These are phyloP conservation scores for Alectoria sarmentosa DNA, from an alignment of 495 filamentous ascomycete species.

Conservation along the genomic window DNA sequence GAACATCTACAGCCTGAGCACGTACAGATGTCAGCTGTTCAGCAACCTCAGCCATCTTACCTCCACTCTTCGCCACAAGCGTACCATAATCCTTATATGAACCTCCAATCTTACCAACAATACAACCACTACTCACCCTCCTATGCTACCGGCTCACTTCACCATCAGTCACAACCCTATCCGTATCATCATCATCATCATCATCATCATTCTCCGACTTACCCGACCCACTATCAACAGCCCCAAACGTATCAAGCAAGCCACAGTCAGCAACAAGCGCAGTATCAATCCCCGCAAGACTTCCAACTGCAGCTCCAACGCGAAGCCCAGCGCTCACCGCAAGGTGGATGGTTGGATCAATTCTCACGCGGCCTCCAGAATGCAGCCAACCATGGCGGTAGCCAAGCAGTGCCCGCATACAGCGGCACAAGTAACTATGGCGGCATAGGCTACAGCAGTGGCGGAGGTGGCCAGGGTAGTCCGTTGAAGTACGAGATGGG, in stretches of 20 bases:
- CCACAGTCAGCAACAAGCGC: slow-evolving; percentile 9
- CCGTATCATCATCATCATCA: slow-evolving; percentile 9
- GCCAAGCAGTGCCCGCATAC: neutral
- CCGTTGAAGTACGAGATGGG: slow-evolving; percentile 24
- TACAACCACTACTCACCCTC: slow-evolving; percentile 15
- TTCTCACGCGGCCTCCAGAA: slow-evolving; percentile 24
- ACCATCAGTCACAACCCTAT: slow-evolving; percentile 5
- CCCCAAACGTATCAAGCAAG: slow-evolving; percentile 1
- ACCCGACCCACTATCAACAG: slow-evolving; percentile 12
- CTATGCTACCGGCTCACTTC: slow-evolving; percentile 13
- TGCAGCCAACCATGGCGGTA: slow-evolving; percentile 9
- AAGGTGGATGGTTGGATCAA: slow-evolving; percentile 17
- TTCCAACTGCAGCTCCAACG: slow-evolving; percentile 26
- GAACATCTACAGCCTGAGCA: slow-evolving; percentile 17
- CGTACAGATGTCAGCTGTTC: slow-evolving; percentile 21
- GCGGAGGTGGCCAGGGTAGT: slow-evolving; percentile 20
- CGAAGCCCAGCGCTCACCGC: slow-evolving; percentile 21
- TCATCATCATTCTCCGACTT: slow-evolving; percentile 13
- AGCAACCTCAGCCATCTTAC: slow-evolving; percentile 12
- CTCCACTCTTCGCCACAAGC: slow-evolving; percentile 15
- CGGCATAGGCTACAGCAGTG: slow-evolving; percentile 10
- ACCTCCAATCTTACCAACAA: slow-evolving; percentile 13
- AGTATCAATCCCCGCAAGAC: slow-evolving; percentile 26
- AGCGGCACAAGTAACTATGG: slow-evolving; percentile 8
- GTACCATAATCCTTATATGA: slow-evolving; percentile 13